Evolutionary conservation across 2,329 filamentous ascomycete genomes (phyloP).

Genomic region (Fusarium sp.): DNA sequence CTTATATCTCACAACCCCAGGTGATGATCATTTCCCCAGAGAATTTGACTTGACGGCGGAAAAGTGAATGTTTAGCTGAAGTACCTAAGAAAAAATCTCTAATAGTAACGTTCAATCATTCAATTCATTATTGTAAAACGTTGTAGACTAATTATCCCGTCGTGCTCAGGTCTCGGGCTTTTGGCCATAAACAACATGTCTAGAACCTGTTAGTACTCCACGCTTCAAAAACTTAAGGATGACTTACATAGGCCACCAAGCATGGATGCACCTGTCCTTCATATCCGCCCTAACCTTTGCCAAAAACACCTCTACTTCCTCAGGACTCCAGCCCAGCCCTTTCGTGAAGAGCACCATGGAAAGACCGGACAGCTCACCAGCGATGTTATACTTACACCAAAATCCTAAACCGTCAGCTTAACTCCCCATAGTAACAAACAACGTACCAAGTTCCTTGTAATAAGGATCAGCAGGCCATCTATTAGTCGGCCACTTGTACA

Average conservation of each 20-base stretch:
- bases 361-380: slow-evolving; percentile 47
- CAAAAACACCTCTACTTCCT: slow-evolving; percentile 47
- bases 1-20: neutral
- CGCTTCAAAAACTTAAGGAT: accelerated
- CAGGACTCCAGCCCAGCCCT: slow-evolving; percentile 47
- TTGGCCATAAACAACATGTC: slow-evolving; percentile 40
- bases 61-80: neutral
- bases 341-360: slow-evolving; percentile 52
- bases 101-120: neutral
- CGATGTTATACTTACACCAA: slow-evolving; percentile 48
- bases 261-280: slow-evolving; percentile 47
- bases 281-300: slow-evolving; percentile 47
- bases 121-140: neutral
- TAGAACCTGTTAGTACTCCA: neutral
- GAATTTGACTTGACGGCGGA: accelerated
- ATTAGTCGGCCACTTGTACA: slow-evolving; percentile 61
- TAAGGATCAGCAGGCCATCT: slow-evolving; percentile 61
- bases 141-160: neutral
- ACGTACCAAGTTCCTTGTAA: slow-evolving; percentile 60
- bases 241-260: slow-evolving; percentile 52
- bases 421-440: accelerated
- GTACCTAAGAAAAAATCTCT: neutral
- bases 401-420: slow-evolving; percentile 44
- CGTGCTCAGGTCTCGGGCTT: slow-evolving; percentile 22
- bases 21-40: accelerated